Percentiles rank a stretch among this genome's conserved stretches.
Evolutionary conservation across 179 eudicot species (phyloP).

Genomic region (Sideroxylon spinosum): DNA sequence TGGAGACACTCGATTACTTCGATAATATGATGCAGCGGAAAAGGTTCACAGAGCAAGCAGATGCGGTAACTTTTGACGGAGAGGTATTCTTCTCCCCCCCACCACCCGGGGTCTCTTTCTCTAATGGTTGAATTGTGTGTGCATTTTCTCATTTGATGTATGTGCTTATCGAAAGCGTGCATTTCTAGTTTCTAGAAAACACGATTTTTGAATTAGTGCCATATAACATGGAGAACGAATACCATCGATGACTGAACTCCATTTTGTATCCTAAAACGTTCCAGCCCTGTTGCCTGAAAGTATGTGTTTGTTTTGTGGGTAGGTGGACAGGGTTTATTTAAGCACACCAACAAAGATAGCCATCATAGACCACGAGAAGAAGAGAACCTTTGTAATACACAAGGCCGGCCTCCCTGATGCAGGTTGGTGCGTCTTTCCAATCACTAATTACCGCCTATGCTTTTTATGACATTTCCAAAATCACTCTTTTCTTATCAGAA

Average conservation of each 20-base stretch:
- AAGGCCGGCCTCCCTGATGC: constrained; percentile 78
- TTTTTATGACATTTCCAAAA: no score
- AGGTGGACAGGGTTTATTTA: constrained; percentile 70
- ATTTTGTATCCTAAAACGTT: no score
- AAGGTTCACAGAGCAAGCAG: constrained; percentile 65
- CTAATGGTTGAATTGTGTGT: background rate
- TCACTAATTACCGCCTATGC: background rate
- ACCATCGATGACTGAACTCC: no score
- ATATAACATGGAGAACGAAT: no score
- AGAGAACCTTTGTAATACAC: constrained; percentile 67
- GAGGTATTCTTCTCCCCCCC: constrained; percentile 36
- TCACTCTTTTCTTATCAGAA: no score
- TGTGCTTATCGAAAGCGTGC: background rate
- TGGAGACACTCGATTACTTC: constrained; percentile 64
- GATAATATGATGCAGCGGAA: constrained; percentile 44
- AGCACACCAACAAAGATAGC: constrained; percentile 73
- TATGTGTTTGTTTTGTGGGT: background rate
- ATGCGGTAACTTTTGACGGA: constrained; percentile 56
- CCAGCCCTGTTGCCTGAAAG: no score
- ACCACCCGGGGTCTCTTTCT: constrained; percentile 1
- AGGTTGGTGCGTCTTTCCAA: constrained; percentile 33
- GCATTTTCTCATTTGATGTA: no score
- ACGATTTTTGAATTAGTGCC: background rate
- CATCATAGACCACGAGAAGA: constrained; percentile 78
- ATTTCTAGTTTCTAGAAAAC: background rate